Evolutionary conservation across 2,329 filamentous ascomycete species (phyloP).

Genomic region (Monosporascus sp.): DNA sequence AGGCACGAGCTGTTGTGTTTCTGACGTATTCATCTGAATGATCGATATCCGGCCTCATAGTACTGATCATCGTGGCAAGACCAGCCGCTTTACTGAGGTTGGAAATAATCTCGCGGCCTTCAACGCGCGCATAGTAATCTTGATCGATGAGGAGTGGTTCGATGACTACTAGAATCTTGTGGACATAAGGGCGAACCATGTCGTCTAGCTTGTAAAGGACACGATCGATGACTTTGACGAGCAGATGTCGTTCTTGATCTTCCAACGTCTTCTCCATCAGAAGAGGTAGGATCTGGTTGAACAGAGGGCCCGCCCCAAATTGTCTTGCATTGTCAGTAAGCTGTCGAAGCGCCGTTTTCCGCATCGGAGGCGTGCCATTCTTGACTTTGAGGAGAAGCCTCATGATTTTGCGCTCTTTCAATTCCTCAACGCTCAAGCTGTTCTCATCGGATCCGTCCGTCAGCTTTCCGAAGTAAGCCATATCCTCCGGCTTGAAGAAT

Average conservation of each 20-base stretch:
- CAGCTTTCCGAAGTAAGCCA: constrained; percentile 97
- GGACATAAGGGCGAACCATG: constrained; percentile 89
- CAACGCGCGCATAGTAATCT: constrained; percentile 97
- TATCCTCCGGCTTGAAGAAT: constrained; percentile 98
- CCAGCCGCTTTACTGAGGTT: constrained; percentile 96
- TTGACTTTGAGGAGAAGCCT: constrained; percentile 94
- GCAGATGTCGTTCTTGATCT: constrained; percentile 93
- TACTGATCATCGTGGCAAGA: constrained; percentile 97
- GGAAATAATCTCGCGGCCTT: constrained; percentile 97
- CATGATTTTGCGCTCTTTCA: constrained; percentile 99
- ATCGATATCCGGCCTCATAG: constrained; percentile 97
- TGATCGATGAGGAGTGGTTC: constrained; percentile 98
- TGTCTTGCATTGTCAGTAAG: constrained; percentile 95
- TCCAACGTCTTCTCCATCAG: constrained; percentile 98
- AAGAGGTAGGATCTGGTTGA: constrained; percentile 94
- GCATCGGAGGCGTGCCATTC: constrained; percentile 97
- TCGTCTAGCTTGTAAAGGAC: constrained; percentile 98
- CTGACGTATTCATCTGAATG: constrained; percentile 97
- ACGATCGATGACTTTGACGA: constrained; percentile 98
- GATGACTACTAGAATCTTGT: constrained; percentile 98
- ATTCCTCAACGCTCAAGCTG: constrained; percentile 82
- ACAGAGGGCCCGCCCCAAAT: constrained; percentile 89
- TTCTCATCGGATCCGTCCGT: constrained; percentile 93
- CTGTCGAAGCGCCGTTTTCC: constrained; percentile 95
- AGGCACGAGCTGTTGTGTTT: constrained; percentile 94